Evolutionary conservation across 164 flowering plant genomes (phyloP), one percentile per base, ranked within the genome.

Genomic region (Vitis riparia): DNA sequence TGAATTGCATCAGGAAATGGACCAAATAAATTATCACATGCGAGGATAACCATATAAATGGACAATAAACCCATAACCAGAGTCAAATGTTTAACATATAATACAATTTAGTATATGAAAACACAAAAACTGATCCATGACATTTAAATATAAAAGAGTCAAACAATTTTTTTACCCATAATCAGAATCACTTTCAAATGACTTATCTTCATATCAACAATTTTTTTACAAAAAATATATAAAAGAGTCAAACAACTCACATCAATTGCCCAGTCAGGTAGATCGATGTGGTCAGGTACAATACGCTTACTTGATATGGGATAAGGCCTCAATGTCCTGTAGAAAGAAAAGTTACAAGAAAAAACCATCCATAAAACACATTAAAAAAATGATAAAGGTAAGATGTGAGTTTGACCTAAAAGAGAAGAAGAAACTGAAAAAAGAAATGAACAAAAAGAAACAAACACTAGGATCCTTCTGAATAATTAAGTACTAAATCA

Each of bases 241-340:
- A 65, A 48, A 7, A 23, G 65, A 59, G 30, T 9, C 27, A 69
- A 55, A 63, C 30, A 17, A 84, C 97, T 88, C 74, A 94, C 99
- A 90, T 88, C 93, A 80, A 55, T 49, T 19, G 98, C 93, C 99
- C 99, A 95, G 73, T 95, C 99, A 80, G 99, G 99, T 67, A 67
- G 78, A 56, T 85, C 91, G 72, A 95, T 90, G 70, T 83, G 82
- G 62, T 82, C 81, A 71, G 99, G 98, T 60, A 95, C 87, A 57
- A 17, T 8, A 52, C 92, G 94, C 71, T 53, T 81, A 71, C 77
- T 74, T 64, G 99, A 95, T 73, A 95, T 93, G 32, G 96, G 97
- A 76, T 85, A 86, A 48, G 98, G 94, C 77, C 90, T 87, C 37
- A 95, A 74, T 9, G 87, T 55, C 80, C 98, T 95, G 80, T 59